These are phyloP conservation scores for Penicillium canescens DNA, from an alignment of 495 filamentous ascomycete genomes.

Conservation along the genomic window DNA sequence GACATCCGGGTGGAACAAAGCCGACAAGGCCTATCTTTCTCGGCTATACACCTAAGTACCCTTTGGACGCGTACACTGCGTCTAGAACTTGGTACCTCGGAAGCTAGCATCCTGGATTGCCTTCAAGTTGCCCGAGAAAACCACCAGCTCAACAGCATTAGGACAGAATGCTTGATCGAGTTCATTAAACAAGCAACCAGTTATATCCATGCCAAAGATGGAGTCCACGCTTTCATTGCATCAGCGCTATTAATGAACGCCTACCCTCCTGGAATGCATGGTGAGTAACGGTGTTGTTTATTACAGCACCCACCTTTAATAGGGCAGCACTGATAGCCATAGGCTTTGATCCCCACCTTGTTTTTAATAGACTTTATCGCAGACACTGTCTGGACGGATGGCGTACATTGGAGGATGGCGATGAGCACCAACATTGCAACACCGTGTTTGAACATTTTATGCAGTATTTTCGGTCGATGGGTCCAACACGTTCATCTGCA, in stretches of 20 bases:
- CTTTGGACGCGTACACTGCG: conserved; percentile 6
- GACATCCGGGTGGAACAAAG: background rate
- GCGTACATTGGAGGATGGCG: background rate
- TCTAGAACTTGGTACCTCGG: background rate
- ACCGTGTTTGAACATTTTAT: conserved; percentile 3
- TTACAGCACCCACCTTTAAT: background rate
- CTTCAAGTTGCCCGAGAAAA: conserved; percentile 8
- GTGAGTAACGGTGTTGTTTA: conserved; percentile 1
- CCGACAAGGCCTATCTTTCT: conserved; percentile 1
- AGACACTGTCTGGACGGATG: background rate
- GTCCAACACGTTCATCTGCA: conserved; percentile 1
- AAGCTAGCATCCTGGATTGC: conserved; percentile 4
- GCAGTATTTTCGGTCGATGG: conserved; percentile 15
- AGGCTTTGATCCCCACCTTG: conserved; percentile 1
- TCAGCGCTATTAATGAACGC: conserved; percentile 10
- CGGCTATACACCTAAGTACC: conserved; percentile 5
- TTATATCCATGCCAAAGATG: background rate
- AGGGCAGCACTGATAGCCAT: background rate
- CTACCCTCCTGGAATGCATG: conserved; percentile 13
- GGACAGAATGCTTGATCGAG: conserved; percentile 1
- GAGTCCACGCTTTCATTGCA: conserved; percentile 7
- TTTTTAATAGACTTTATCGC: conserved; percentile 3
- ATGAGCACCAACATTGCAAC: conserved; percentile 1
- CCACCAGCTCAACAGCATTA: background rate
- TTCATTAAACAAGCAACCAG: background rate